Evolutionary conservation across 169 alveolate genomes (phyloP).

Genomic region (Cryptosporidium canis): DNA sequence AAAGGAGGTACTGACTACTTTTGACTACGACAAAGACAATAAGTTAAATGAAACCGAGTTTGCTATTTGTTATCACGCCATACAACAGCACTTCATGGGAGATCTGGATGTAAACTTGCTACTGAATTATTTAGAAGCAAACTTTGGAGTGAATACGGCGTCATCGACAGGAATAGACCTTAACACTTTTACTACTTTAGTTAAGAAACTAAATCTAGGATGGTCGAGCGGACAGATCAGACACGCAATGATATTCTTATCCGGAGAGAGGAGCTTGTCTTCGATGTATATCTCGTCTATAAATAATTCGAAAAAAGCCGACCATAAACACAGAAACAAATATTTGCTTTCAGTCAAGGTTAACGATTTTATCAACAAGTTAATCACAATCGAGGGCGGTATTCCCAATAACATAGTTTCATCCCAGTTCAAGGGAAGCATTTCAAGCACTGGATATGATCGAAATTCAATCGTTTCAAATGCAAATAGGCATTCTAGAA

Average conservation of each 20-base stretch:
- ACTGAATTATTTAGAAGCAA: slow-evolving; percentile 36
- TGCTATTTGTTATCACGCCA: slow-evolving; percentile 52
- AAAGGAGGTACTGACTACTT: slow-evolving; percentile 20
- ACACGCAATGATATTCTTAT: slow-evolving; percentile 62
- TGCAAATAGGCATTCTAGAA: slow-evolving; percentile 1
- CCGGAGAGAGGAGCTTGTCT: slow-evolving; percentile 37
- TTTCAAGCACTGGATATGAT: background rate
- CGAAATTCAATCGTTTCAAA: slow-evolving; percentile 13
- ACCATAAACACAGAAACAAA: background rate
- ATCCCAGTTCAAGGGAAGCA: background rate
- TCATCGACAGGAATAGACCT: slow-evolving; percentile 69
- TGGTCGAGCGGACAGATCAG: slow-evolving; percentile 72
- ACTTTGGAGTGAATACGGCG: slow-evolving; percentile 58
- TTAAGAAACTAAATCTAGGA: slow-evolving; percentile 34
- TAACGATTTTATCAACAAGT: slow-evolving; percentile 60
- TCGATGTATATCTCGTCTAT: slow-evolving; percentile 23
- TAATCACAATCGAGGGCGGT: slow-evolving; percentile 59
- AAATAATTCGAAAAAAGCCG: background rate
- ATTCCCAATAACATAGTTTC: slow-evolving; percentile 55
- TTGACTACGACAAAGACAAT: slow-evolving; percentile 57
- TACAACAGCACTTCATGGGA: slow-evolving; percentile 69
- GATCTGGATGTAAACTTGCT: slow-evolving; percentile 42
- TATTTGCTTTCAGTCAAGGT: slow-evolving; percentile 53
- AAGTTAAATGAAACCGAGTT: slow-evolving; percentile 48
- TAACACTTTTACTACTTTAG: slow-evolving; percentile 44